Percentiles rank a stretch among this genome's conserved stretches.
These are phyloP conservation scores for Bipolaris bicolor DNA, from an alignment of 2,329 filamentous ascomycete species.

Conservation along the genomic window DNA sequence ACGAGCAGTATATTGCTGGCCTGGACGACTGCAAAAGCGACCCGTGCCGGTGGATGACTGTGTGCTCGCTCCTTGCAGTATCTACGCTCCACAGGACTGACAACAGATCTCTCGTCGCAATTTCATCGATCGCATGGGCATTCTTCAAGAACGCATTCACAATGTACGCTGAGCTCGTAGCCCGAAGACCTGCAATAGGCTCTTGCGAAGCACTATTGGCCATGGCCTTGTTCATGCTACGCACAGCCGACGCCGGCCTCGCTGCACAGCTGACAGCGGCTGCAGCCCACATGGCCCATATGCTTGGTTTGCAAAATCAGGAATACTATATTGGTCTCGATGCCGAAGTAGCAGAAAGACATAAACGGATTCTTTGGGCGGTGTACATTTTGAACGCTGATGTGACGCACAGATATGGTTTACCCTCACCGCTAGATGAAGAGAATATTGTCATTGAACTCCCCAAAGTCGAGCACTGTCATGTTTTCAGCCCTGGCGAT, in stretches of 20 bases:
- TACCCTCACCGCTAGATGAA: not conserved
- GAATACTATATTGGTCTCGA: not conserved
- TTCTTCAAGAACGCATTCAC: not conserved
- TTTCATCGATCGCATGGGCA: not conserved
- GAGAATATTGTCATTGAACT: not conserved
- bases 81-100: not conserved
- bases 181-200: not conserved
- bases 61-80: not conserved
- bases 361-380: not conserved
- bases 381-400: not conserved
- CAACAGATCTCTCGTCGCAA: not conserved
- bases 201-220: not conserved
- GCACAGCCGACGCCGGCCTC: not conserved
- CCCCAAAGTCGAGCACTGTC: not conserved
- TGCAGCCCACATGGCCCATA: not conserved
- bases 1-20: not conserved
- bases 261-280: not conserved
- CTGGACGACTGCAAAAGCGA: not conserved
- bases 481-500: not conserved
- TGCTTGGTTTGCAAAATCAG: not conserved
- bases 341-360: not conserved
- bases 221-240: not conserved
- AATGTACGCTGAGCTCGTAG: not conserved
- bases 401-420: not conserved
- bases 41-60: not conserved